phyloP scores from a whole-genome alignment of 2,329 filamentous ascomycete genomes.

The Cercospora canescens region DNA sequence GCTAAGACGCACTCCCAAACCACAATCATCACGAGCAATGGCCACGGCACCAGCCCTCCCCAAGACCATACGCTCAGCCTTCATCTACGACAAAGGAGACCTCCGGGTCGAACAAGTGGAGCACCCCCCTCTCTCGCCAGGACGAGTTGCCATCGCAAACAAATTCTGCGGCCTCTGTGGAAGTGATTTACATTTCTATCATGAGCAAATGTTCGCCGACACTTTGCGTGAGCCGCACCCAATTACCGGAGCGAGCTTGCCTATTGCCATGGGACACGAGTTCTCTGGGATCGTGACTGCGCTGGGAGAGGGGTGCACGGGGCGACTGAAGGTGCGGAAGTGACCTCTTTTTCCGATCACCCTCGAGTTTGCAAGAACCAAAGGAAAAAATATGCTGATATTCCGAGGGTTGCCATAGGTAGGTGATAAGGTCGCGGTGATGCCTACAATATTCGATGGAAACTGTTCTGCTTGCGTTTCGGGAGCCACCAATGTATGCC shows the following conservation, averaged over 20 bases:
- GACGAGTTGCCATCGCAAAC: slow-evolving; percentile 7
- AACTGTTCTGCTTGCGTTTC: slow-evolving; percentile 8
- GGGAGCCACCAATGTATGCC: slow-evolving; percentile 9
- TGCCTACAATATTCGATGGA: slow-evolving; percentile 12
- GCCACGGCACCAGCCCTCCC: neutral
- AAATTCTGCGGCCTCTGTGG: slow-evolving; percentile 17
- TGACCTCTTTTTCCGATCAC: neutral
- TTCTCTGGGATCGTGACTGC: slow-evolving; percentile 8
- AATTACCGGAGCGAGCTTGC: slow-evolving; percentile 5
- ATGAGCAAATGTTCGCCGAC: slow-evolving; percentile 2
- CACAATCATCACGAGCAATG: neutral
- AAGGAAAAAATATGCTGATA: neutral
- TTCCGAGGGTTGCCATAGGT: neutral
- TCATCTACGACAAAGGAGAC: slow-evolving; percentile 6
- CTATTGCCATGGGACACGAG: slow-evolving; percentile 12
- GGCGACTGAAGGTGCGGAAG: slow-evolving; percentile 1
- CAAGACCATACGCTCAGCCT: slow-evolving; percentile 7
- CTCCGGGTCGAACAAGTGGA: slow-evolving; percentile 11
- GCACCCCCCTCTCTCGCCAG: slow-evolving; percentile 1
- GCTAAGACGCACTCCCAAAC: neutral
- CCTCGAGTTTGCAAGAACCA: too few species aligned
- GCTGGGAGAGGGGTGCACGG: slow-evolving; percentile 9
- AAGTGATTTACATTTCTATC: slow-evolving; percentile 14
- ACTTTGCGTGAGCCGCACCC: slow-evolving; percentile 11
- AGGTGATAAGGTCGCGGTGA: slow-evolving; percentile 14